Base-by-base conservation (phyloP, 495 filamentous ascomycete species). In the Bombardia bombarda region DNA sequence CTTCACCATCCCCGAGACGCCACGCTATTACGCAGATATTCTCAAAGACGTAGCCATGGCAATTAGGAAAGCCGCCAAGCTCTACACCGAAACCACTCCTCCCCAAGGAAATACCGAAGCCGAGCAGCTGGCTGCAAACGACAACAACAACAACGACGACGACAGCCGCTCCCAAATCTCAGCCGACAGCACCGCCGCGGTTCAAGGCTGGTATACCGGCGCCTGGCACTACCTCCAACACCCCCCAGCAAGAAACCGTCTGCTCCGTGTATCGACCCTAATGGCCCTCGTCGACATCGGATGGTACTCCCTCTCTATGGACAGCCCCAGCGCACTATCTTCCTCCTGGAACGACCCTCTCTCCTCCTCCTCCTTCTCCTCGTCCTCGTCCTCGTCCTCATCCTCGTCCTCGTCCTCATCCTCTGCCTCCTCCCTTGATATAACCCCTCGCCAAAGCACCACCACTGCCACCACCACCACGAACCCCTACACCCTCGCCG, bases 1-100 rank as follows among this genome's bases (percentile, higher is more conserved):
- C 23, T 62, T 84, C 4, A 82, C 80, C 20, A 84, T 86, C 46
- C 78, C 79, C 7, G 82, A 86, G 58, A 79, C 80, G 10, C 79
- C 78, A 26, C 75, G 80, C 19, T 84, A 83, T 55, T 83, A 79
- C 23, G 77, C 82, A 41, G 76, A 82, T 49, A 76, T 84, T 23
- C 26, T 40, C 4, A 18, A 39, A n/a, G 52, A 58, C 18, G 32
- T 38, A 9, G 31, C 35, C 6, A 53, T 52, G 42, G 58, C 49
- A 3, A 38, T 44, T 4, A 38, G 21, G 16, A 40, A 35, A 8
- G 38, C 40, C 13, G 31, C 22, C 13, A 18, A 43, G 28, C n/a
- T 51, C 4, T 46, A 51, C 43, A n/a, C 24, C 3, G 5, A 19
- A n/a, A 14, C 0, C 6, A 26, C 5, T 5, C 24, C 5, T 5